These are phyloP conservation scores for Phytophthora foliorum DNA, from an alignment of 352 stramenopile species.

Conservation along the genomic window DNA sequence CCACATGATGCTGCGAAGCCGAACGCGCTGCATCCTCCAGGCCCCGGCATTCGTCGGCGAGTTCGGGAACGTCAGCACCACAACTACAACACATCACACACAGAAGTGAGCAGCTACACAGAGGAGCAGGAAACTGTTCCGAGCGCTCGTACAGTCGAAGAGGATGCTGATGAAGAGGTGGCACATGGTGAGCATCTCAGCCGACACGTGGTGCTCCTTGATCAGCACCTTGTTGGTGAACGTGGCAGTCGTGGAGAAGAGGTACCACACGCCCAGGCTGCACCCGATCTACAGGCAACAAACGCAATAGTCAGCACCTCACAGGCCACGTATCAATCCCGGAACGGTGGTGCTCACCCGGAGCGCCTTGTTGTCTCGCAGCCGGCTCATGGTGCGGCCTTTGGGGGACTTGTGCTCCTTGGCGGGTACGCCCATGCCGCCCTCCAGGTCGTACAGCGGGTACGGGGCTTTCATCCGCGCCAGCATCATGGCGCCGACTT, in stretches of 20 bases:
- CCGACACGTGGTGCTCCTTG: slow-evolving; percentile 88
- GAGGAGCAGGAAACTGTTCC: neutral
- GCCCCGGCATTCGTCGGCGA: slow-evolving; percentile 46
- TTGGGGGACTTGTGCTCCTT: slow-evolving; percentile 38
- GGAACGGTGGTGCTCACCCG: slow-evolving; percentile 10
- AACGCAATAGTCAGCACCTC: neutral
- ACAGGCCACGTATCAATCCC: neutral
- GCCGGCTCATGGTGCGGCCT: slow-evolving; percentile 19
- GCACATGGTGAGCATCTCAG: slow-evolving; percentile 88
- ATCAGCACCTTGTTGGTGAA: slow-evolving; percentile 91
- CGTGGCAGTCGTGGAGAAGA: slow-evolving; percentile 81
- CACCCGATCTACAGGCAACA: slow-evolving; percentile 35
- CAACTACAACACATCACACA: slow-evolving; percentile 42
- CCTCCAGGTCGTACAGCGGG: slow-evolving; percentile 48
- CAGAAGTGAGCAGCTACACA: slow-evolving; percentile 4
- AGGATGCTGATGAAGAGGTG: slow-evolving; percentile 86
- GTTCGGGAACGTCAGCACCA: slow-evolving; percentile 78
- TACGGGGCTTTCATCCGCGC: slow-evolving; percentile 39
- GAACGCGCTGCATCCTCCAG: slow-evolving; percentile 75
- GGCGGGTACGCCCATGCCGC: slow-evolving; percentile 22
- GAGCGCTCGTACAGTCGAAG: slow-evolving; percentile 69
- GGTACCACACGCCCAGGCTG: slow-evolving; percentile 74
- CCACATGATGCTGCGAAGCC: slow-evolving; percentile 72
- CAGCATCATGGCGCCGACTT: slow-evolving; percentile 26
- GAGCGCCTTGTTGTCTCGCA: slow-evolving; percentile 46